Evolutionary conservation across 176 grass and related monocot species (phyloP), one percentile per base, ranked within the genome.

Genomic region (Rhynchospora breviuscula): DNA sequence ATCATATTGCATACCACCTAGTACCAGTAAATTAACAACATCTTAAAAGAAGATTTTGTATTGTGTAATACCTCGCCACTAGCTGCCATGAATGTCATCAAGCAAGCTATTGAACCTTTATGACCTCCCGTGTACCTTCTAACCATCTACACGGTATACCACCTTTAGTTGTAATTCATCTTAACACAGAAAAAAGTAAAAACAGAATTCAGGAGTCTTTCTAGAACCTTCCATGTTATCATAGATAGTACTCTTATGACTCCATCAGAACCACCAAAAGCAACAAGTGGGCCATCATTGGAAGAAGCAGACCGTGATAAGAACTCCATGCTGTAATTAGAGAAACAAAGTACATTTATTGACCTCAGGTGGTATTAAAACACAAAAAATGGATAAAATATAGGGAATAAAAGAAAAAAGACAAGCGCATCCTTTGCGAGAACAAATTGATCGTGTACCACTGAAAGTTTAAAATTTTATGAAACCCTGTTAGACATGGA

Each of bases 181-280:
- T 47, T 22, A 29, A 54, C 76, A 67, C 83, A 73, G 75, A 73
- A 26, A 70, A 53, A 74, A 87, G 81, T 40, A 25, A 76, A 88
- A 72, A 89, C 79, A 86, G 11, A 44, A 87, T 58, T 26, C 53
- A 26, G 8, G 49, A 54, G 81, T 22, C 56, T 51, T 80, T 83
- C 53, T 83, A 57, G 71, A 90, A 95, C 96, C 96, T 99, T 99
- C 96, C 96, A 95, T 73, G 93, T 99, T 86, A 99, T 88, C 96
- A 99, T 99, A 54, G 96, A 99, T 63, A 99, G 89, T 77, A 99
- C 96, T 92, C 96, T 95, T 84, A 99, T 99, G 33, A 99, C 93
- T 6, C 96, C 96, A 92, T 99, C 96, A 63, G 96, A 99, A 81
- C 84, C 59, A 65, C 93, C 96, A 79, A 99, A 99, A 45, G 96